These are phyloP conservation scores for Mortierella sp. DNA, from an alignment of 371 early-diverging fungal species.

Conservation along the genomic window DNA sequence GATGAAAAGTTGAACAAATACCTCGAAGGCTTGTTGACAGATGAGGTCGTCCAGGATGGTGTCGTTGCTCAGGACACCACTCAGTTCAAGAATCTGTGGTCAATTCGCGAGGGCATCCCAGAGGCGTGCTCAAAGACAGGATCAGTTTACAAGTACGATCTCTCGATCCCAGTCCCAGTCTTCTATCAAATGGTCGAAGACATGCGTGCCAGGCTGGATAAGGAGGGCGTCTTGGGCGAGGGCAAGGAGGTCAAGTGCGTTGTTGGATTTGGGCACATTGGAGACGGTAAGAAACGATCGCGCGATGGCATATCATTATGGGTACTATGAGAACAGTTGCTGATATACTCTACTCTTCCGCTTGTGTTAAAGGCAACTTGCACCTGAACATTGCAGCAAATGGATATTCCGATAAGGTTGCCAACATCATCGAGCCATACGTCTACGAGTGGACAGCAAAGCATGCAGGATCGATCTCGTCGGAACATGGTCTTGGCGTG, in stretches of 20 bases:
- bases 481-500: slow-evolving; percentile 81
- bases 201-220: slow-evolving; percentile 73
- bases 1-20: slow-evolving; percentile 81
- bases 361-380: slow-evolving; percentile 86
- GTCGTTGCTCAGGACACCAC: slow-evolving; percentile 90
- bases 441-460: slow-evolving; percentile 91
- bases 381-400: slow-evolving; percentile 93
- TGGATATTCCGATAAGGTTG: slow-evolving; percentile 65
- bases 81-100: slow-evolving; percentile 84
- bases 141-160: slow-evolving; percentile 92
- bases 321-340: too few species aligned
- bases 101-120: slow-evolving; percentile 92
- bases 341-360: too few species aligned
- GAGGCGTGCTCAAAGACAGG: slow-evolving; percentile 89
- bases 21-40: slow-evolving; percentile 76
- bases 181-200: slow-evolving; percentile 90
- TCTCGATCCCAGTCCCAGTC: slow-evolving; percentile 86
- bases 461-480: slow-evolving; percentile 82
- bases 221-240: slow-evolving; percentile 64
- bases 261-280: slow-evolving; percentile 93
- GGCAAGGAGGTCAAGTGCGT: slow-evolving; percentile 73
- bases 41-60: slow-evolving; percentile 84
- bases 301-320: too few species aligned
- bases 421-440: slow-evolving; percentile 86
- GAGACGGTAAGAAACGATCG: slow-evolving; percentile 81